Evolutionary conservation across 2,329 filamentous ascomycete species (phyloP).

Genomic region (Fusarium goolgardi): DNA sequence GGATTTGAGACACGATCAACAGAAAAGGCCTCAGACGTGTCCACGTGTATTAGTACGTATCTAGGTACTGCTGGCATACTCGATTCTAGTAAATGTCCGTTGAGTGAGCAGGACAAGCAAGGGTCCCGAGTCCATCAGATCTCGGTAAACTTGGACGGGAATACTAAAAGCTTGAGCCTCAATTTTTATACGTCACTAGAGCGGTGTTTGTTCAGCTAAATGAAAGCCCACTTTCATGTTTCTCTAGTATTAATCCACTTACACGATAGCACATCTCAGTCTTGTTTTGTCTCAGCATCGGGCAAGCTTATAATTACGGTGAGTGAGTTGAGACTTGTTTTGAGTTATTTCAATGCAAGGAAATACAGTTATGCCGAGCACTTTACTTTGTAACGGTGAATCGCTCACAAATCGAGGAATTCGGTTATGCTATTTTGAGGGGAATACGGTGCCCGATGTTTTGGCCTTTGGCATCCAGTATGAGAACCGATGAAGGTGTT

Average conservation of each 20-base stretch:
- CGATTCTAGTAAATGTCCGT: background rate
- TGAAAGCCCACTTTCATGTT: background rate
- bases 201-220: slow-evolving; percentile 3
- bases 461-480: background rate
- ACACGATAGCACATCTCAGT: background rate
- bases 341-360: background rate
- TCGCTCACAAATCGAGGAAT: background rate
- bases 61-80: background rate
- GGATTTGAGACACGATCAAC: slow-evolving; percentile 29
- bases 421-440: background rate
- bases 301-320: background rate
- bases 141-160: no score
- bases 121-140: background rate
- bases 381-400: background rate
- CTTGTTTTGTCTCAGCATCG: background rate
- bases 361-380: background rate
- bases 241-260: background rate
- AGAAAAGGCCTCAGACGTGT: slow-evolving; percentile 14
- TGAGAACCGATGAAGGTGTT: no score
- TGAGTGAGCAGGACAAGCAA: background rate
- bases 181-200: slow-evolving; percentile 5
- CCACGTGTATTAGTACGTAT: slow-evolving; percentile 30
- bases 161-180: slow-evolving; percentile 4
- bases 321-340: background rate
- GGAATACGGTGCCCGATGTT: background rate